These are phyloP conservation scores for Capsicum pubescens DNA, from an alignment of 257 asterid species.

Conservation along the genomic window DNA sequence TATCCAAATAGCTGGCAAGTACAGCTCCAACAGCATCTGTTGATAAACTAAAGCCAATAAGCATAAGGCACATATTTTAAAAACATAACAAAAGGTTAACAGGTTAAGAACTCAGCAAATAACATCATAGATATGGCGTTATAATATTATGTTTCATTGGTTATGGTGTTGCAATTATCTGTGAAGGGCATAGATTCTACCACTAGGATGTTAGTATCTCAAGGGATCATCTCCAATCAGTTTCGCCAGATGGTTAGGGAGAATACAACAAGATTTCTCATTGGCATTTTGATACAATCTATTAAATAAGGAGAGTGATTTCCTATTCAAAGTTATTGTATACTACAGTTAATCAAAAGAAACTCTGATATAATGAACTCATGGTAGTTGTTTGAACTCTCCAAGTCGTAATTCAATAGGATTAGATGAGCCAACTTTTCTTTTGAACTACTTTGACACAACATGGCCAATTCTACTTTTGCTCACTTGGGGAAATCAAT, in stretches of 20 bases:
- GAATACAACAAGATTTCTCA: neutral
- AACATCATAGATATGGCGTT: neutral
- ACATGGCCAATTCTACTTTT: neutral
- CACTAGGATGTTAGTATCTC: conserved; percentile 1
- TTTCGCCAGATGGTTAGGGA: neutral
- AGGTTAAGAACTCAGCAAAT: conserved; percentile 11
- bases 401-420: neutral
- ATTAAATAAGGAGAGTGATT: neutral
- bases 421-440: neutral
- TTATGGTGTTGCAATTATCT: neutral
- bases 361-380: neutral
- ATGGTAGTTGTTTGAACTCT: neutral
- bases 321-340: neutral
- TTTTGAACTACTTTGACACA: neutral
- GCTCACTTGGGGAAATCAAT: conserved; percentile 23
- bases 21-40: conserved; percentile 80
- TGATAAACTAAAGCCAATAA: conserved; percentile 32
- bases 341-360: neutral
- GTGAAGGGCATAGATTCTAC: conserved; percentile 11
- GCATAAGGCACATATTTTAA: neutral
- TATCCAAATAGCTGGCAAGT: conserved; percentile 75
- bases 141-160: neutral
- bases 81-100: neutral
- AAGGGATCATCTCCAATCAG: conserved; percentile 7
- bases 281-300: conserved; percentile 18